Base-by-base conservation (phyloP, 1,284 basidiomycete genomes). In the Leccinum subspadiceum region DNA sequence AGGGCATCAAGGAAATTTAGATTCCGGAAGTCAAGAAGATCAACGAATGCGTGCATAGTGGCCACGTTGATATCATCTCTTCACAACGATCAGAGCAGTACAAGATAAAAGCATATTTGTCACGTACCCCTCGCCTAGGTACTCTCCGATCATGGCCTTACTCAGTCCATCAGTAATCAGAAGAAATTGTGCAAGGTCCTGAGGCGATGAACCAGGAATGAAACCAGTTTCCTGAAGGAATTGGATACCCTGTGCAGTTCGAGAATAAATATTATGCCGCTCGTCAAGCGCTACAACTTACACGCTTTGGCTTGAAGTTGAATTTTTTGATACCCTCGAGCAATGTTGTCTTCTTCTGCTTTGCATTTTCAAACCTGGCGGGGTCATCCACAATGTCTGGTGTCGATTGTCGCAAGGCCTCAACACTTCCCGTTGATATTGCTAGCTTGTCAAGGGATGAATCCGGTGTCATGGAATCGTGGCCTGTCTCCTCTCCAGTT, bases 91-190 rank as follows among this genome's bases (percentile, higher is more conserved):
- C 46, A 60, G 62, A 15, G 26, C 49, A 41, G 26, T 46, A 22
- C 24, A 17, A 52, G 44, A 52, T 37, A 33, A 33, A 13, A 37
- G 33, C 15, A 17, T 5, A 52, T 49, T 15, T 53, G 20, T 52
- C 48, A 81, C 86, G 68, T 64, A 94, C 94, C 89, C 94, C 81
- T 98, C 96, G 48, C 97, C 97, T 13, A 99, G 81, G 76, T 97
- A 99, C 79, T 99, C 97, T 60, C 97, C 97, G 65, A 99, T 96
- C 84, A 94, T 92, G 3, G 90, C 84, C 76, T 99, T 99, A 76
- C 87, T 96, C 53, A 99, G 81, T 2, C 96, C 97, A 71, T 99
- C 96, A 5, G 94, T 95, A 41, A 84, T 83, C 33, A 96, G 81
- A 57, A 99, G 77, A 79, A 99, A 99, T 17, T 78, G 78, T 0